phyloP scores from a whole-genome alignment of 2,329 filamentous ascomycete species.

The Trichoderma gracile region DNA sequence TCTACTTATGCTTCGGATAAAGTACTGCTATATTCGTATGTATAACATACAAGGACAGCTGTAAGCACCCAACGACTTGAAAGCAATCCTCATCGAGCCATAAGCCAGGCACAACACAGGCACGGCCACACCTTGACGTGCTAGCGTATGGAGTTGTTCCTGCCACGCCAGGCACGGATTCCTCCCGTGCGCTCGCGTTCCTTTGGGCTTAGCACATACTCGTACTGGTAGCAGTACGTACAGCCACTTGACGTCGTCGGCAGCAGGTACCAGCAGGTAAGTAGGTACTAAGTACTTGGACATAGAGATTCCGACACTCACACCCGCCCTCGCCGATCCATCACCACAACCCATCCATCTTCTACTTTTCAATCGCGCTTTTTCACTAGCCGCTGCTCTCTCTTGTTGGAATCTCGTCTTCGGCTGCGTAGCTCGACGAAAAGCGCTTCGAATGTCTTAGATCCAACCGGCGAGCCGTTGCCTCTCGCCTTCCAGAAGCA shows the following conservation, averaged over 20 bases:
- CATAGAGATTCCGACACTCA: neutral
- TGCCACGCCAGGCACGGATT: constrained; percentile 11
- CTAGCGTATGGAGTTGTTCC: constrained; percentile 8
- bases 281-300: neutral
- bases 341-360: constrained; percentile 2
- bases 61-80: neutral
- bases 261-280: neutral
- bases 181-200: constrained; percentile 2
- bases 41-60: no score
- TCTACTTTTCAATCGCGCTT: constrained; percentile 14
- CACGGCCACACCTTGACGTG: neutral
- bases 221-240: neutral
- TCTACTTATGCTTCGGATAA: no score
- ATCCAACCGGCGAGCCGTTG: neutral
- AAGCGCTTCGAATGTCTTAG: constrained; percentile 13
- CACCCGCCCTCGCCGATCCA: neutral
- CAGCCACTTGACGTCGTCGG: neutral
- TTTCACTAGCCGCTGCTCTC: neutral
- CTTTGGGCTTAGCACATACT: constrained; percentile 11
- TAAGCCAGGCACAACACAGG: neutral
- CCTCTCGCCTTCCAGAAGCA: constrained; percentile 13
- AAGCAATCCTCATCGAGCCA: neutral
- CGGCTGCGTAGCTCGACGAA: constrained; percentile 5
- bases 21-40: no score
- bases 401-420: constrained; percentile 10